Base-by-base conservation (phyloP, 768 basidiomycete genomes). In the Mycena crocata region DNA sequence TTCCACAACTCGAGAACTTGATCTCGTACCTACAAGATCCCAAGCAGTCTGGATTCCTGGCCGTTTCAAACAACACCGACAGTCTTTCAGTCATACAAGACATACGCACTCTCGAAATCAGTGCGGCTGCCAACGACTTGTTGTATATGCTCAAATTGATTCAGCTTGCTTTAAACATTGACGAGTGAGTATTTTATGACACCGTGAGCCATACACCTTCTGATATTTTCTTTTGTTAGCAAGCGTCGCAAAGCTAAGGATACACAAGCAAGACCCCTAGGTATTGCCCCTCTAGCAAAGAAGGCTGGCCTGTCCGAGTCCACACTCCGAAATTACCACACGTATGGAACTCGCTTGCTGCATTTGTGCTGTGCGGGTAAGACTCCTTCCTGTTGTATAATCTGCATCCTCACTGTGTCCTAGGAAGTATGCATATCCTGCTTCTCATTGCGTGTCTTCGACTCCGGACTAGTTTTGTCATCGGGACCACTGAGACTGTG, bases 121-220 rank as follows among this genome's bases (percentile, higher is more conserved):
- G 48, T 15, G 45, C 57, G 1, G 5, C 14, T 1, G 44, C 35
- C 4, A 39, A 10, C 4, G 57, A 58, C 6, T 15, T 58, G 32
- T 24, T 58, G 15, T 58, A 58, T 17, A 58, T 58, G 57, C 39
- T n/a, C 45, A 58, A 58, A 17, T 46, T 58, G 0, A 28, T 58
- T 1, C 57, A 58, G 24, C 35, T 58, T 10, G 34, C n/a, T 2
- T 26, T 58, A 3, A 58, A 58, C 10, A 21, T 58, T 48, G 57
- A 58, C 28, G 45, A 58, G 57, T 58, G 23, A 32, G 57, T 40
- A 14, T 4, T 26, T 6, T 8, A 19, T 42, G n/a, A n/a, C n/a
- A n/a, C n/a, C n/a, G n/a, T n/a, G n/a, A n/a, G n/a, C 3, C 23
- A 1, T 15, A 2, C 21, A 34, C 24, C 17, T 17, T 34, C 1